A percentile compares a stretch with the other conserved stretches of the same genome.
Evolutionary conservation across 2,329 filamentous ascomycete species (phyloP).

Genomic region (Trichoderma guizhouense): DNA sequence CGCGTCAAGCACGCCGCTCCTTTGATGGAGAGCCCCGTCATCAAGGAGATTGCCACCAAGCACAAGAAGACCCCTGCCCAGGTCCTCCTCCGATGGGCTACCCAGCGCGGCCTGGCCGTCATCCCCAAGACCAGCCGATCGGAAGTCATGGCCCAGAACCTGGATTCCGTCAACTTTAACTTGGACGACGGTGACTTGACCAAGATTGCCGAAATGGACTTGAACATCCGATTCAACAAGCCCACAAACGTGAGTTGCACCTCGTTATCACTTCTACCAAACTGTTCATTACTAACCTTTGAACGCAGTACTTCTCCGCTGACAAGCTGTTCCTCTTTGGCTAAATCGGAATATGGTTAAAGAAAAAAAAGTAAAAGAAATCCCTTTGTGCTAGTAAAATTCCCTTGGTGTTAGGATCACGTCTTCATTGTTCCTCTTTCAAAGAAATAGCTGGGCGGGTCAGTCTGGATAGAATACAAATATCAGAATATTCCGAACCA

Average conservation of each 20-base stretch:
- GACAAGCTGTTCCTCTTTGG: conserved; percentile 57
- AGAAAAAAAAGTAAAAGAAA: neutral
- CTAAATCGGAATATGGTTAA: conserved; percentile 33
- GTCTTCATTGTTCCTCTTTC: neutral
- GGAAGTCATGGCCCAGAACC: conserved; percentile 58
- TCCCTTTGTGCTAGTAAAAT: neutral
- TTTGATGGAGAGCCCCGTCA: conserved; percentile 65
- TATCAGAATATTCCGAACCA: neutral
- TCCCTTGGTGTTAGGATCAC: neutral
- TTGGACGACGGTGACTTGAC: conserved; percentile 64
- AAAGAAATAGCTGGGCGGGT: neutral
- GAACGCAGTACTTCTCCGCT: conserved; percentile 50
- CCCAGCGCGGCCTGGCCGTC: conserved; percentile 74
- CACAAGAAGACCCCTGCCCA: conserved; percentile 72
- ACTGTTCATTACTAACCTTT: neutral
- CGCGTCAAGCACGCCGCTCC: conserved; percentile 55
- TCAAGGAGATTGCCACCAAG: conserved; percentile 66
- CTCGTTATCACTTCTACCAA: neutral
- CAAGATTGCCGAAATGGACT: conserved; percentile 62
- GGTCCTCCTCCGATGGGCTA: conserved; percentile 82
- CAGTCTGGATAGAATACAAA: conserved; percentile 2
- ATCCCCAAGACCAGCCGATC: conserved; percentile 70
- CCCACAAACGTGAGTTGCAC: conserved; percentile 60
- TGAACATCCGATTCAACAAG: conserved; percentile 72
- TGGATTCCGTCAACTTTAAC: conserved; percentile 65